These are phyloP conservation scores for Neobulgaria alba DNA, from an alignment of 2,329 filamentous ascomycete genomes.

Conservation along the genomic window DNA sequence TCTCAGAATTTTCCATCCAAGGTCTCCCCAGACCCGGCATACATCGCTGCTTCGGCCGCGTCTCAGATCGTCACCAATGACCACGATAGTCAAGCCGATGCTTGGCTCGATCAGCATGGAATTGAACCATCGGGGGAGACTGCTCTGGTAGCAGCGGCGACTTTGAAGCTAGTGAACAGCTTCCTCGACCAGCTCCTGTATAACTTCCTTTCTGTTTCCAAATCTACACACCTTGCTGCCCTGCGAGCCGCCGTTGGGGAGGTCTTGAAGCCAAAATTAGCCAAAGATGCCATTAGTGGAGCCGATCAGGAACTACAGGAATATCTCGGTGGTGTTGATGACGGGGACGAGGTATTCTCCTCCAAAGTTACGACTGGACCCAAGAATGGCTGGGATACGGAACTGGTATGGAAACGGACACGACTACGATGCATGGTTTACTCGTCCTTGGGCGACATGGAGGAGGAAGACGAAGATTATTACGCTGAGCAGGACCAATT, in stretches of 20 bases:
- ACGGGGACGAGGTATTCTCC: slow-evolving; percentile 57
- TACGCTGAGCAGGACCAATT: slow-evolving; percentile 72
- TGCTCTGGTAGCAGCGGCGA: slow-evolving; percentile 62
- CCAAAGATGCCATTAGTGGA: slow-evolving; percentile 71
- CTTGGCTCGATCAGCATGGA: slow-evolving; percentile 61
- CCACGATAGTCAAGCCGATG: slow-evolving; percentile 64
- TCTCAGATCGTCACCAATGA: slow-evolving; percentile 88
- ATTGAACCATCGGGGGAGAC: slow-evolving; percentile 58
- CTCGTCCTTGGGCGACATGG: slow-evolving; percentile 89
- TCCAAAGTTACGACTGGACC: slow-evolving; percentile 32
- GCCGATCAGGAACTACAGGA: slow-evolving; percentile 83
- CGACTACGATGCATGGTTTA: slow-evolving; percentile 96
- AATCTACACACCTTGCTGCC: slow-evolving; percentile 65
- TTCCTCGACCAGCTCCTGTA: slow-evolving; percentile 93
- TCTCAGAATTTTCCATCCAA: slow-evolving; percentile 50
- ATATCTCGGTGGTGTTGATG: slow-evolving; percentile 70
- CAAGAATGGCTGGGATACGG: slow-evolving; percentile 70
- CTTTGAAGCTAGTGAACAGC: slow-evolving; percentile 73
- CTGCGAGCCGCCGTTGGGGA: slow-evolving; percentile 78
- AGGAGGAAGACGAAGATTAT: slow-evolving; percentile 92
- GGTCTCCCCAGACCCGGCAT: slow-evolving; percentile 71
- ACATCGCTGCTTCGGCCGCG: slow-evolving; percentile 80
- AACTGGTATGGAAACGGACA: slow-evolving; percentile 88
- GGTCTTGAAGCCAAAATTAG: slow-evolving; percentile 81
- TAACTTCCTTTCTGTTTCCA: slow-evolving; percentile 73